Evolutionary conservation across 495 filamentous ascomycete genomes (phyloP).

Genomic region (Hypoxylon subgilvum): DNA sequence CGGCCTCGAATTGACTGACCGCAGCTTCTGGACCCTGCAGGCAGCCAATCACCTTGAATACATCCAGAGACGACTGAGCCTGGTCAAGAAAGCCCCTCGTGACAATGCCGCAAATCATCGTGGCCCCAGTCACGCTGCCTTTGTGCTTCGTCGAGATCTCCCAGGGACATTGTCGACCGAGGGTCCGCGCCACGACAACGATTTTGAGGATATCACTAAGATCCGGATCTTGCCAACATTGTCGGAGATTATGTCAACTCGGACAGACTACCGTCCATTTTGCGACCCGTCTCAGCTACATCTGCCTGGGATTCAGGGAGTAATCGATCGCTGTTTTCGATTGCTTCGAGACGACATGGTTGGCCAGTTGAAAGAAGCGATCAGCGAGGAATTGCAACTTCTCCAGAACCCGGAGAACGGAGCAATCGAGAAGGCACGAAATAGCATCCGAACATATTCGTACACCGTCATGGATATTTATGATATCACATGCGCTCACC

Average conservation of each 20-base stretch:
- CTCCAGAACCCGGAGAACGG: conserved; percentile 9
- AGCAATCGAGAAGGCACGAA: conserved; percentile 3
- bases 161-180: conserved; percentile 58
- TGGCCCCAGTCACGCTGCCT: conserved; percentile 13
- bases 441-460: conserved; percentile 37
- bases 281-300: conserved; percentile 58
- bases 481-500: conserved; percentile 50
- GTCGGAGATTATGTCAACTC: conserved; percentile 60
- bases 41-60: conserved; percentile 34
- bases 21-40: conserved; percentile 27
- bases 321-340: conserved; percentile 72
- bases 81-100: conserved; percentile 1
- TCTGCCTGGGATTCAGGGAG: conserved; percentile 60
- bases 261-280: conserved; percentile 64
- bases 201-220: conserved; percentile 61
- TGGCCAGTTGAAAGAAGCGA: conserved; percentile 63
- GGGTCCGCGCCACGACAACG: conserved; percentile 71
- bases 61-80: conserved; percentile 30
- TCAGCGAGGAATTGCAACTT: conserved; percentile 48
- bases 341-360: conserved; percentile 69
- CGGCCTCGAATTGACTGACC: neutral
- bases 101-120: neutral
- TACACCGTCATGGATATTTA: conserved; percentile 49
- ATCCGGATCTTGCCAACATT: conserved; percentile 69
- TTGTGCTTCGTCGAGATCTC: conserved; percentile 51